Conservation (phyloP, 148 eudicot species). For the Rhododendron griersonianum region DNA sequence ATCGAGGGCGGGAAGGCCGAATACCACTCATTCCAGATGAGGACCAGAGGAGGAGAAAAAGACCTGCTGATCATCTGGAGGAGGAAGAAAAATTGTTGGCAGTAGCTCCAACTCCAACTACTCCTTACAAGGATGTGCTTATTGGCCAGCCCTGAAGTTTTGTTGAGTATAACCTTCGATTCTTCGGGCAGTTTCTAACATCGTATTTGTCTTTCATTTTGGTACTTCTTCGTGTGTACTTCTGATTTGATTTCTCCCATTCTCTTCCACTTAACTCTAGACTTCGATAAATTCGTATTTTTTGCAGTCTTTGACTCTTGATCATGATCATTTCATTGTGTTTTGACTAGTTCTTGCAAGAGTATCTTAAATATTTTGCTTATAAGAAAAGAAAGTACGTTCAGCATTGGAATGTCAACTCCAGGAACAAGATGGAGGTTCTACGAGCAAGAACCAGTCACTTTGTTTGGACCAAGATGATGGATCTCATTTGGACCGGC, state of each 20-base stretch:
- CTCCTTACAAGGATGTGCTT: conserved; percentile 73
- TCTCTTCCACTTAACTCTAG: too few species aligned
- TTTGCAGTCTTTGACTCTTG: too few species aligned
- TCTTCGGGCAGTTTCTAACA: background rate
- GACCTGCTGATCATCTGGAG: conserved; percentile 5
- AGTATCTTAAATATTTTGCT: too few species aligned
- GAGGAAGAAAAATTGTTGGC: conserved; percentile 9
- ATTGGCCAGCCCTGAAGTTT: conserved; percentile 37
- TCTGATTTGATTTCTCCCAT: too few species aligned
- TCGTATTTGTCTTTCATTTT: background rate
- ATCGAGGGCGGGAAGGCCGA: conserved; percentile 53
- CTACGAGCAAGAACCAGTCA: background rate
- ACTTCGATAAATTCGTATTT: too few species aligned
- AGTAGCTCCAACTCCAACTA: conserved; percentile 16
- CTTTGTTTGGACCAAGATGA: too few species aligned
- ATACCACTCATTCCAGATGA: conserved; percentile 45
- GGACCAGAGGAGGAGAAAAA: conserved; percentile 17
- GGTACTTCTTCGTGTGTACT: background rate
- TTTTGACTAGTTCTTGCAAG: too few species aligned
- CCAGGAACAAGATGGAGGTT: background rate
- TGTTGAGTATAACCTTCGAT: background rate
- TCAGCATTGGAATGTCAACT: background rate
- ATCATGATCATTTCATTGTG: too few species aligned
- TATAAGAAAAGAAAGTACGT: background rate
- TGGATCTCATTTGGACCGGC: background rate